Evolutionary conservation across 2,329 filamentous ascomycete species (phyloP), one percentile per base, ranked within the genome.

Genomic region (Fusarium fracticaudum): DNA sequence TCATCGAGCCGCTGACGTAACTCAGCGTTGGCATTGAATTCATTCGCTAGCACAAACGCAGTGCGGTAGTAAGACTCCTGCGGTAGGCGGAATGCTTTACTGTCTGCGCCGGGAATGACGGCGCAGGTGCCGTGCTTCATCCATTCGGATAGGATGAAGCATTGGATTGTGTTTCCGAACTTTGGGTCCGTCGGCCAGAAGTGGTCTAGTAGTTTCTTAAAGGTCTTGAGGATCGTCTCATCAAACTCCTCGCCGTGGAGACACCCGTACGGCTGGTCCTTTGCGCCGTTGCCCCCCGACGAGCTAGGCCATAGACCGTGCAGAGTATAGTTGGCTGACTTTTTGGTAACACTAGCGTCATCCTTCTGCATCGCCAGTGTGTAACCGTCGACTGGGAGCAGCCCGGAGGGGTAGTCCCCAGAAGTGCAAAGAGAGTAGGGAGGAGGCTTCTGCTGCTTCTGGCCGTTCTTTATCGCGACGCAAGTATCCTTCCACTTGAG

Each of bases 121-220:
- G 62, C 62, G 4, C 57, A 64, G 6, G 57, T 64, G 8, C 62
- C 62, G 22, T 64, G 62, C 22, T 64, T 64, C 37, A 51, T 51
- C 62, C 62, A 64, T 9, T 64, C 62, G 1, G 57, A 64, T 0
- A 62, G 15, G 18, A 64, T 64, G n/a, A 64, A 62, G 22, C 57
- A 62, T 22, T 62, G 44, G 17, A 62, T 51, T 6, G 57, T 64
- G 31, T 64, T 62, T n/a, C 61, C 24, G 11, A 10, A 62, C 18
- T 62, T 24, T 51, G 57, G 44, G 11, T 64, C 29, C 3, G 57
- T 64, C 6, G 57, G 45, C 62, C 57, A 64, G 8, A 38, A 64
- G 44, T 62, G 7, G 6, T 24, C 33, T 18, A 62, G 26, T 15
- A 64, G 4, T 38, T 20, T 1, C 1, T 10, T 2, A 38, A 64